A percentile compares a stretch with the other conserved stretches of the same genome.
Evolutionary conservation across 179 eudicot genomes (phyloP).

Genomic region (Beta macrorhiza): DNA sequence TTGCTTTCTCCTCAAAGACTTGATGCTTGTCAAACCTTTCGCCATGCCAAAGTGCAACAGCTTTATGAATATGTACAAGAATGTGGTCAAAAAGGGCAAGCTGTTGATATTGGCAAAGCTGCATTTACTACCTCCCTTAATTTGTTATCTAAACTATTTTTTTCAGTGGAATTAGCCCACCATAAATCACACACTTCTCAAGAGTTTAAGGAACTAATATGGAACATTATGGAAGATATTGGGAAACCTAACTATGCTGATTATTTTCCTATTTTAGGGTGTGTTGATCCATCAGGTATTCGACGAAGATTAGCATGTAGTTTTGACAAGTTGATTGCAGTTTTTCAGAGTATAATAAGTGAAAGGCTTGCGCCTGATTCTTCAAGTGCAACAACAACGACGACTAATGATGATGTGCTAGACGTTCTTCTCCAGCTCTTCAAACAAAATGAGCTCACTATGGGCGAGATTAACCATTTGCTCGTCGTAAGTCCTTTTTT

Average conservation of each 20-base stretch:
- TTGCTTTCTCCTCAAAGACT: constrained; percentile 30
- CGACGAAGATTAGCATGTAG: constrained; percentile 26
- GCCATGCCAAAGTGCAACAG: constrained; percentile 36
- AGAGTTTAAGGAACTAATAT: constrained; percentile 33
- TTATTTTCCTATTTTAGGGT: constrained; percentile 33
- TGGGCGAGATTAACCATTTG: constrained; percentile 38
- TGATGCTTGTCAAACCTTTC: constrained; percentile 27
- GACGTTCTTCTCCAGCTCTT: constrained; percentile 25
- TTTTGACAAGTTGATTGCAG: constrained; percentile 31
- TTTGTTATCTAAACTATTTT: constrained; percentile 34
- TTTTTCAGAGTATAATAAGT: constrained; percentile 26
- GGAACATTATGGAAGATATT: constrained; percentile 38
- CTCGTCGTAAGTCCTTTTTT: constrained; percentile 29
- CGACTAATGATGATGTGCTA: constrained; percentile 25
- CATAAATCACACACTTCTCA: constrained; percentile 26
- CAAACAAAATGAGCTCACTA: constrained; percentile 26
- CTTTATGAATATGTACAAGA: constrained; percentile 31
- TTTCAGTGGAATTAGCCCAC: constrained; percentile 29
- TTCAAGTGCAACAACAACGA: background rate
- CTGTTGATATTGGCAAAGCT: constrained; percentile 33
- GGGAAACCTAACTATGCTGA: constrained; percentile 37
- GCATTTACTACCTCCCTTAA: constrained; percentile 35
- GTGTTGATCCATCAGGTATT: constrained; percentile 28
- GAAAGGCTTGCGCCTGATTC: constrained; percentile 9
- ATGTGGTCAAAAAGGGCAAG: constrained; percentile 23